Base-by-base conservation (phyloP, 768 basidiomycete species). In the Russula sp. region DNA sequence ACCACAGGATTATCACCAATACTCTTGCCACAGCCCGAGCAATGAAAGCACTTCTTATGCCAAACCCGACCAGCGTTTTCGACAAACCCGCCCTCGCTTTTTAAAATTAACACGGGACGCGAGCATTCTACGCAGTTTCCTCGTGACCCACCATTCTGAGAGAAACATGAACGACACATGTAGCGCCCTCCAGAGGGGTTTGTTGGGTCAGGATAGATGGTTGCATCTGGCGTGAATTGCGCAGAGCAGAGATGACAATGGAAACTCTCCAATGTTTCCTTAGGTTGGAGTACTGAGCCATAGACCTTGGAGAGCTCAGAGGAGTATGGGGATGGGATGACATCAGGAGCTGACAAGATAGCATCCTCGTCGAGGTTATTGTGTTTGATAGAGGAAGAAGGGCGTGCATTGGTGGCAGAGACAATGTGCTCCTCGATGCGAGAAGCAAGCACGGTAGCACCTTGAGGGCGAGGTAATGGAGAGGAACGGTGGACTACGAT, bases 11-110 rank as follows among this genome's bases (percentile, higher is more conserved):
- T 75, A 66, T 87, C 81, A 8, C 89, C 86, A 37, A 93, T 85
- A 65, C 85, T 81, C 74, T 83, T 88, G 72, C 76, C 79, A 70
- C 91, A 94, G 6, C 83, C 84, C 16, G 80, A 77, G 70, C 91
- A 94, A 65, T 78, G 78, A 75, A 92, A 94, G 72, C 91, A 94
- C 51, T 77, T 79, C 72, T 87, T 89, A 70, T 94, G 91, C 91
- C 91, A 94, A 66, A 85, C 82, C 49, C 80, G 80, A 48, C 82
- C 84, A 6, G 81, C 80, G 6, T 83, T 84, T 71, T 91, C 85
- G 48, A 94, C 78, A 66, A 87, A 92, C 4, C 82, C 84, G 3
- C 91, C 91, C 73, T 93, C 91, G 3, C 82, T 79, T 71, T 86
- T 89, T 48, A 92, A 76, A 20, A 84, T 82, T 22, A 91, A 79